Conservation (phyloP, 345 rosid genomes). For the Rhodamnia argentea region DNA sequence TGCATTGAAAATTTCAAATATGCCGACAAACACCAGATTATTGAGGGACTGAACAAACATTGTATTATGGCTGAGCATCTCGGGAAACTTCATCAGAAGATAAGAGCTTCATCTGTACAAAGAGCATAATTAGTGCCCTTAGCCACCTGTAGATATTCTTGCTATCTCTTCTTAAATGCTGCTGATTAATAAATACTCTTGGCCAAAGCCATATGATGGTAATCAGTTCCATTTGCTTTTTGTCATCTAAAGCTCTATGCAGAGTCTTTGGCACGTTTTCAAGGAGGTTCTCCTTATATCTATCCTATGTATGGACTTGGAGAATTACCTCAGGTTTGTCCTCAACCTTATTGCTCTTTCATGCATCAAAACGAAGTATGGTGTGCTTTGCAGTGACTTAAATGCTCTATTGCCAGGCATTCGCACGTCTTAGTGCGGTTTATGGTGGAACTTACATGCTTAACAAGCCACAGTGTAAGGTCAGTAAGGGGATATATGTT, state of each 20-base stretch:
- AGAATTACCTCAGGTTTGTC: constrained; percentile 80
- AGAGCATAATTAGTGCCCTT: neutral
- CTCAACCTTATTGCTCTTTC: neutral
- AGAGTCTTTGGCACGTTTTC: constrained; percentile 86
- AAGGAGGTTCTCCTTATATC: constrained; percentile 88
- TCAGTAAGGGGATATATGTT: constrained; percentile 2
- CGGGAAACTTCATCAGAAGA: neutral
- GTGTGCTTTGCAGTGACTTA: neutral
- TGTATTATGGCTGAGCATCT: neutral
- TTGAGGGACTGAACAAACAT: neutral
- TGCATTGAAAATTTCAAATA: neutral
- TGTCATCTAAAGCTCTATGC: constrained; percentile 54
- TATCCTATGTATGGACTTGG: constrained; percentile 90
- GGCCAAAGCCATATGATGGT: neutral
- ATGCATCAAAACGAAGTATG: neutral
- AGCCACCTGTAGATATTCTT: neutral
- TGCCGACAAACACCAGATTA: neutral
- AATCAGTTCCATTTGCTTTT: neutral
- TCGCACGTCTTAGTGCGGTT: constrained; percentile 91
- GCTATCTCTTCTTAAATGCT: neutral
- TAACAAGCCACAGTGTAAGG: constrained; percentile 92
- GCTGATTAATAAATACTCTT: neutral
- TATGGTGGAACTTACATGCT: constrained; percentile 98
- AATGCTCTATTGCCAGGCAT: constrained; percentile 36
- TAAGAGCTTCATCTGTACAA: neutral